Base-by-base conservation (phyloP, 306 rosid species). In the Acacia confusa region DNA sequence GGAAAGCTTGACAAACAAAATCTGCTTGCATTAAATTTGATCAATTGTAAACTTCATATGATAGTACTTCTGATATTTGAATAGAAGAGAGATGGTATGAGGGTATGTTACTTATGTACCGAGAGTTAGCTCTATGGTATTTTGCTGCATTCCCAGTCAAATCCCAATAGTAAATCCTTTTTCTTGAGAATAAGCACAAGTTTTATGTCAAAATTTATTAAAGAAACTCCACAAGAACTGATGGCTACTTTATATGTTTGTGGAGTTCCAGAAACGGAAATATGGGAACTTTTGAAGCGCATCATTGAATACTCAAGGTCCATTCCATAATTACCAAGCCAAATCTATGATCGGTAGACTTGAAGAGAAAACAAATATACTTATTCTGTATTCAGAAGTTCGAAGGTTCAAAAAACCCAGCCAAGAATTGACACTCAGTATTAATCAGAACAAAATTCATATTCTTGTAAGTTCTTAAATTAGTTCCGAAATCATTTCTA, bases 341-440 rank as follows among this genome's bases (percentile, higher is more conserved):
- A 81, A 48, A 72, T 58, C 7, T 30, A 19, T 4, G 11, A 50
- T 72, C 36, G 34, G 48, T 70, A 72, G 32, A 80, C 17, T 58
- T 48, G 64, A 57, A 67, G 57, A 83, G 79, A 81, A 14, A 34
- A 50, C 17, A 69, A n/a, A 32, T 40, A 67, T 68, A 68, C 7
- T 68, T 22, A 36, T 69, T 13, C 45, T 22, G 47, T 25, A 77
- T 74, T 69, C 58, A 2, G 78, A 61, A 71, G 70, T 74, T 80
- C 65, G 60, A 24, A 28, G 45, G 77, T 9, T 6, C 22, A 7
- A 24, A 25, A 76, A 81, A 95, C 99, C 99, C 99, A 93, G 97
- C 99, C 99, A 95, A 79, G 97, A 85, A 90, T 95, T 93, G 75
- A 90, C 88, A 83, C 99, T 93, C 24, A 95, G 89, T 27, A 82